These are phyloP conservation scores for Massarina eburnea DNA, from an alignment of 2,329 filamentous ascomycete species.

Conservation along the genomic window DNA sequence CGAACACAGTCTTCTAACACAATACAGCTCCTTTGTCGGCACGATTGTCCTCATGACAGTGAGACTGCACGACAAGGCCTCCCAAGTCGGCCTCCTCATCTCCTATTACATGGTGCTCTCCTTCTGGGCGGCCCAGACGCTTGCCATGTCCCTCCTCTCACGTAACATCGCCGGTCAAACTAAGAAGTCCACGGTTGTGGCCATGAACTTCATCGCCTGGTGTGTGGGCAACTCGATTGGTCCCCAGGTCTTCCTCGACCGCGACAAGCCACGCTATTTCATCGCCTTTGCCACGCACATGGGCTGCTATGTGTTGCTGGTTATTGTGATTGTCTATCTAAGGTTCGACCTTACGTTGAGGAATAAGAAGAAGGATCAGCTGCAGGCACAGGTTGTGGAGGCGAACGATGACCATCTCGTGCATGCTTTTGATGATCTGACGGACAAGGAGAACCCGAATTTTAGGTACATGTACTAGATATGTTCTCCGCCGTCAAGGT, in stretches of 20 bases:
- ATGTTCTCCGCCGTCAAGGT: no score
- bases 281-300: constrained; percentile 71
- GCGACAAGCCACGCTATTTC: constrained; percentile 66
- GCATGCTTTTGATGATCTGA: constrained; percentile 65
- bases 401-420: constrained; percentile 46
- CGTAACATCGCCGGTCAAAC: constrained; percentile 73
- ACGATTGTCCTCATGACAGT: constrained; percentile 73
- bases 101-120: constrained; percentile 76
- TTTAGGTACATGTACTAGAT: constrained; percentile 58
- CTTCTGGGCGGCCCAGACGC: constrained; percentile 74
- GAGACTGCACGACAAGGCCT: constrained; percentile 57
- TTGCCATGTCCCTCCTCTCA: constrained; percentile 67
- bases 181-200: constrained; percentile 69
- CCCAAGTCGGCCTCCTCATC: constrained; percentile 68
- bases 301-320: constrained; percentile 66
- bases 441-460: constrained; percentile 62
- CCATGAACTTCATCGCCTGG: constrained; percentile 72
- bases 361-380: constrained; percentile 61
- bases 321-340: constrained; percentile 59
- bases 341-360: constrained; percentile 60
- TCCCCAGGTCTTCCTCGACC: constrained; percentile 44
- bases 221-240: constrained; percentile 68
- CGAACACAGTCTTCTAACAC: constrained; percentile 4
- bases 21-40: constrained; percentile 66
- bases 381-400: constrained; percentile 44